Percentiles rank a stretch among this genome's conserved stretches.
phyloP scores from a whole-genome alignment of 164 flowering plant genomes.

The Umbellularia californica region DNA sequence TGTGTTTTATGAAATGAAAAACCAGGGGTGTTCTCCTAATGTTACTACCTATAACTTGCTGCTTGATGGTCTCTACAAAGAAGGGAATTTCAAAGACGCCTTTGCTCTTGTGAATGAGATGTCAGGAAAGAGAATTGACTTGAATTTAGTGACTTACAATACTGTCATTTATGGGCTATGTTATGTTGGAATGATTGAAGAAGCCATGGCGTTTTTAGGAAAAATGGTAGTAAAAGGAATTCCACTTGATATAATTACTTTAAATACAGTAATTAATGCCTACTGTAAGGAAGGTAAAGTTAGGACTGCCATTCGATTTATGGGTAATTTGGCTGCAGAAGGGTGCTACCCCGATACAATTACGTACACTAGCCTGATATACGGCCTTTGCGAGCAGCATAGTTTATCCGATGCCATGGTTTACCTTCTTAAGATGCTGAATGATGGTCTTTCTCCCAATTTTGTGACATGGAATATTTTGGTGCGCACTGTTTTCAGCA shows the following conservation, averaged over 20 bases:
- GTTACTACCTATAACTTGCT: conserved; percentile 65
- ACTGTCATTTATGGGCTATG: conserved; percentile 52
- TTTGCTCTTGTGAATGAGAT: conserved; percentile 45
- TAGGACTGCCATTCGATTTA: conserved; percentile 36
- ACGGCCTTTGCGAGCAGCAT: conserved; percentile 50
- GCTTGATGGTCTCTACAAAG: conserved; percentile 52
- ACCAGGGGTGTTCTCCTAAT: conserved; percentile 49
- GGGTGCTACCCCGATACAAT: conserved; percentile 45
- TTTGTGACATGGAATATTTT: conserved; percentile 60
- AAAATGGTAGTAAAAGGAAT: conserved; percentile 63
- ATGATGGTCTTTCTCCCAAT: conserved; percentile 52
- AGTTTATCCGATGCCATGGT: conserved; percentile 47
- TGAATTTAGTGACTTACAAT: conserved; percentile 58
- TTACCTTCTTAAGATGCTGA: conserved; percentile 54
- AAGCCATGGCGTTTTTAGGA: conserved; percentile 43
- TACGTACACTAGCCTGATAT: conserved; percentile 55
- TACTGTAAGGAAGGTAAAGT: conserved; percentile 58
- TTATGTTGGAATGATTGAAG: conserved; percentile 35
- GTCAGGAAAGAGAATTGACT: conserved; percentile 35
- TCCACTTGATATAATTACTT: conserved; percentile 54
- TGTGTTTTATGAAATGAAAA: conserved; percentile 50
- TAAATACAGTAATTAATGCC: conserved; percentile 52
- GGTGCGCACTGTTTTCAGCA: conserved; percentile 40
- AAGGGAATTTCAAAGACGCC: conserved; percentile 31
- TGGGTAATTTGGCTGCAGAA: conserved; percentile 29